Base-by-base conservation (phyloP, 2,329 filamentous ascomycete species). In the Metarhizium brunneum region DNA sequence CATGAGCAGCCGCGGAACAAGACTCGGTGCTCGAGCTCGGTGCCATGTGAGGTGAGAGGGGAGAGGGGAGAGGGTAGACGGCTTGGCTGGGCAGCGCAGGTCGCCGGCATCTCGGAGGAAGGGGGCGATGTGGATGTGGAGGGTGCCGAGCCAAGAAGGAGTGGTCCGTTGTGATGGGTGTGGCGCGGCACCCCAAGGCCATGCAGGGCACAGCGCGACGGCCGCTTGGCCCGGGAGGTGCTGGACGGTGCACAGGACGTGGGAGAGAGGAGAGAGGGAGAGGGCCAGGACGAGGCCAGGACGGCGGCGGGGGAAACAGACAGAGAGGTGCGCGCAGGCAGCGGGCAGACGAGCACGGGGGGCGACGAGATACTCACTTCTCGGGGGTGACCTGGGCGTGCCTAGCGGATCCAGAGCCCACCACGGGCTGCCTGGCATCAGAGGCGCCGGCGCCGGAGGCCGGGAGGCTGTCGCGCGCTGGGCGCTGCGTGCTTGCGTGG, bases 401-500 rank as follows among this genome's bases (percentile, higher is more conserved):
- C 62, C 79, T 76, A 61, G 77, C 73, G 54, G 72, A 70, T 57
- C 68, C 69, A 56, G 78, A 68, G 57, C 74, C 69, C 59, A 67
- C 67, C 50, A 64, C 67, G 61, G 74, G 67, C 62, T 76, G 75
- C 64, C 67, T 76, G 71, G 67, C 71, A 50, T 75, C 73, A 62
- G 73, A 69, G 60, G 72, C 73, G 61, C 75, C 73, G 61, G 71
- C 68, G 62, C 77, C 76, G 66, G 80, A 73, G 62, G 75, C 75
- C 64, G 80, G 79, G 47, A 83, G 70, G 59, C 72, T 76, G 65
- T 84, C 81, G 62, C 81, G 75, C 56, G 75, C 71, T 58, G 76
- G 74, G 53, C 80, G 75, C 64, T 78, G 76, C 54, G 74, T 73
- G 56, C 71, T 71, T 43, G 69, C 61, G 59, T 73, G 71, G 49